phyloP scores from a whole-genome alignment of 2,329 filamentous ascomycete species.

The Ilyonectria robusta region DNA sequence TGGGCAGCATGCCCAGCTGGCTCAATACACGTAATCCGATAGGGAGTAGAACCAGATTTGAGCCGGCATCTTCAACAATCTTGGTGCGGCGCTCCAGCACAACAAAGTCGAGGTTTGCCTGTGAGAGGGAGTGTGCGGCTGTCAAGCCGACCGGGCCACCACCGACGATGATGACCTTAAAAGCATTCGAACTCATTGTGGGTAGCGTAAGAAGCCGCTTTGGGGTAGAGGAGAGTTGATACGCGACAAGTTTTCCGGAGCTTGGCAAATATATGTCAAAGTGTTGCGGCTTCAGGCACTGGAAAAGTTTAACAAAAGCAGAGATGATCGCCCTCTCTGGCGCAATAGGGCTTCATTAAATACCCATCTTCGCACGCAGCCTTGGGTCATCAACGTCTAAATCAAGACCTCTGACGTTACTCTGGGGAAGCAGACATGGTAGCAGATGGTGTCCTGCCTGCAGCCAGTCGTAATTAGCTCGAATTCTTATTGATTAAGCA shows the following conservation, averaged over 20 bases:
- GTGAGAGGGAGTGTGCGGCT: slow-evolving; percentile 45
- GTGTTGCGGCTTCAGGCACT: too few relatives aligned
- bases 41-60: slow-evolving; percentile 51
- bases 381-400: too few relatives aligned
- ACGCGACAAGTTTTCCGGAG: background rate
- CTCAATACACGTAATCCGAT: slow-evolving; percentile 47
- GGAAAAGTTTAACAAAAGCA: too few relatives aligned
- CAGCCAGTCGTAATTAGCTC: too few relatives aligned
- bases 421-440: background rate
- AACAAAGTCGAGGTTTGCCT: slow-evolving; percentile 55
- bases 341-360: too few relatives aligned
- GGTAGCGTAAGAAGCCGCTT: too few relatives aligned
- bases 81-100: slow-evolving; percentile 53
- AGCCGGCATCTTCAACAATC: slow-evolving; percentile 45
- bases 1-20: slow-evolving; percentile 50
- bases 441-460: background rate
- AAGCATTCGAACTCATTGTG: slow-evolving; percentile 1
- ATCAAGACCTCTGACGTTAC: background rate
- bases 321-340: too few relatives aligned
- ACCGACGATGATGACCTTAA: slow-evolving; percentile 47
- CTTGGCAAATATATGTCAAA: too few relatives aligned
- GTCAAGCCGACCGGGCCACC: slow-evolving; percentile 48
- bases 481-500: too few relatives aligned
- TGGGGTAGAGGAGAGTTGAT: background rate
- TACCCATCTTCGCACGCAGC: too few relatives aligned